These are phyloP conservation scores for Amniculicola lignicola DNA, from an alignment of 495 filamentous ascomycete species.

Conservation along the genomic window DNA sequence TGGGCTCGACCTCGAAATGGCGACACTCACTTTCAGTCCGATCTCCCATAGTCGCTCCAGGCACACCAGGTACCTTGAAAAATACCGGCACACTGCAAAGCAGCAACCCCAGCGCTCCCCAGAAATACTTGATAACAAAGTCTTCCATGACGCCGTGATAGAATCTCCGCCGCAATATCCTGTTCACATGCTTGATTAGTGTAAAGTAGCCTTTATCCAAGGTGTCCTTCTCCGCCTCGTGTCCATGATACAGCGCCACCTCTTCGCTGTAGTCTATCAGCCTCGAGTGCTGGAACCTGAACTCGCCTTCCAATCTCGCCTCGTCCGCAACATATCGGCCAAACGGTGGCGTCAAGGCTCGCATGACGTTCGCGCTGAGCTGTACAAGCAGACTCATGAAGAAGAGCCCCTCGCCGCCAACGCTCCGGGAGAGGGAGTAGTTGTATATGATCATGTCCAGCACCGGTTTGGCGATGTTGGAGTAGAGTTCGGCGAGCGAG, in stretches of 20 bases:
- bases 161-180: constrained; percentile 80
- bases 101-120: constrained; percentile 88
- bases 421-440: constrained; percentile 83
- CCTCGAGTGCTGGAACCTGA: constrained; percentile 89
- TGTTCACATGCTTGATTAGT: constrained; percentile 97
- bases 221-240: constrained; percentile 95
- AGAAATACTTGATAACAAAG: constrained; percentile 98
- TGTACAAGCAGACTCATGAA: constrained; percentile 94
- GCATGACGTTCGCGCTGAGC: constrained; percentile 88
- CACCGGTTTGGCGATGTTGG: constrained; percentile 92
- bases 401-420: constrained; percentile 90
- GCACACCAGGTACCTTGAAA: constrained; percentile 79
- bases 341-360: constrained; percentile 92
- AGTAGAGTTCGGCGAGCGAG: constrained; percentile 90
- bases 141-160: constrained; percentile 99
- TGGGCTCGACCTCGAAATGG: not conserved
- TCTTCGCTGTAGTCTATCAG: constrained; percentile 95
- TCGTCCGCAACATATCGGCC: constrained; percentile 98
- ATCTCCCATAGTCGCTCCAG: constrained; percentile 76
- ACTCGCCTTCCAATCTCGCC: constrained; percentile 90
- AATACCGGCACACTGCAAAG: constrained; percentile 97
- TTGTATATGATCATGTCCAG: constrained; percentile 97
- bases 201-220: constrained; percentile 98
- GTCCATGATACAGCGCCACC: constrained; percentile 85
- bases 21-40: constrained; percentile 71